Percentiles rank a stretch among this genome's conserved stretches.
Conservation (phyloP, 495 filamentous ascomycete species). For the Friedmanniomyces endolithicus region DNA sequence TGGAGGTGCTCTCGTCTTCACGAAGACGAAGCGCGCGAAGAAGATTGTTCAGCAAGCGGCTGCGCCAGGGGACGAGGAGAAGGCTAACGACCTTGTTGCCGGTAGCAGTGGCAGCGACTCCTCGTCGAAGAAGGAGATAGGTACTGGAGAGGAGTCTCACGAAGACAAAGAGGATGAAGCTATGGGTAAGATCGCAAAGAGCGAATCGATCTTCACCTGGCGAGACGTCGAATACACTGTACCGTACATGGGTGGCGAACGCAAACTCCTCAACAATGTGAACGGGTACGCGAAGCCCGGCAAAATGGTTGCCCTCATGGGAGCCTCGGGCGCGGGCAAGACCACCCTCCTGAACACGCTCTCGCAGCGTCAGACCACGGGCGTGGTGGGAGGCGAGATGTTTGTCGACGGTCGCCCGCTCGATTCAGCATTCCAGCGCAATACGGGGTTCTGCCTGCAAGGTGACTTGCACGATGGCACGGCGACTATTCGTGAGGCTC, state of each 20-base stretch:
- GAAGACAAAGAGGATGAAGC: conserved; percentile 32
- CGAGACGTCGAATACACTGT: conserved; percentile 59
- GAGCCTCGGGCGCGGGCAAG: conserved; percentile 75
- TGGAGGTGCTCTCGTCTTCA: conserved; percentile 52
- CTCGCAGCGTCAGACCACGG: conserved; percentile 61
- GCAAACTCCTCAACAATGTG: conserved; percentile 58
- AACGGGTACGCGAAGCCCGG: conserved; percentile 72
- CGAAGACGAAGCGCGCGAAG: conserved; percentile 50
- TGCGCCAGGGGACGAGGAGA: conserved; percentile 37
- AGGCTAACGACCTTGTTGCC: conserved; percentile 16
- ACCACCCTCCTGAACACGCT: conserved; percentile 65
- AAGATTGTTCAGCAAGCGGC: conserved; percentile 33
- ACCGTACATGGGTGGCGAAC: conserved; percentile 55
- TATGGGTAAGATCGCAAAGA: conserved; percentile 45
- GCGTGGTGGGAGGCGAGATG: conserved; percentile 38
- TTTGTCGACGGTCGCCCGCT: conserved; percentile 62
- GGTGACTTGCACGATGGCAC: conserved; percentile 69
- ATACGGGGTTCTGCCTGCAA: conserved; percentile 78
- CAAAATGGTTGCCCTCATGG: conserved; percentile 68
- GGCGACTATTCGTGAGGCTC: conserved; percentile 52
- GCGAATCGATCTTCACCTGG: conserved; percentile 66
- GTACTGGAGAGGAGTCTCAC: conserved; percentile 6
- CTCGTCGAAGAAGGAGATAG: conserved; percentile 13
- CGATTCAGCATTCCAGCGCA: conserved; percentile 60
- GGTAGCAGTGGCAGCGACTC: conserved; percentile 7